Evolutionary conservation across 495 filamentous ascomycete species (phyloP).

Genomic region (Aspergillus baeticus): DNA sequence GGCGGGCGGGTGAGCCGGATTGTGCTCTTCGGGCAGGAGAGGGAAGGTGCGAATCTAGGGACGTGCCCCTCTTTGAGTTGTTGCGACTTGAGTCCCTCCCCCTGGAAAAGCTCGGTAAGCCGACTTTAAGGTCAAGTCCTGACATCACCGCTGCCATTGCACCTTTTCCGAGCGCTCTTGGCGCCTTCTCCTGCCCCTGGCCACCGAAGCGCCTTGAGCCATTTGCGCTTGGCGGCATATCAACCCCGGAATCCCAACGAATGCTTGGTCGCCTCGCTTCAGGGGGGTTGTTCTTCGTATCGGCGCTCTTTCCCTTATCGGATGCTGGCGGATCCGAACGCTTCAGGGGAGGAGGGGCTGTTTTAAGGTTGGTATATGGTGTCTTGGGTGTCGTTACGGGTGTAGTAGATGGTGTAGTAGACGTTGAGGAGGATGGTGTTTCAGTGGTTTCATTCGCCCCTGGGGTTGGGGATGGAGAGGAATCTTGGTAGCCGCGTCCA

Average conservation of each 20-base stretch:
- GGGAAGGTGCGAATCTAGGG: slow-evolving; percentile 64
- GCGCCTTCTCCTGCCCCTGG: slow-evolving; percentile 18
- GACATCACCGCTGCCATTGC: slow-evolving; percentile 42
- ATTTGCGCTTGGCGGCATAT: slow-evolving; percentile 19
- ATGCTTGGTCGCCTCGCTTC: slow-evolving; percentile 20
- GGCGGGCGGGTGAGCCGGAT: slow-evolving; percentile 57
- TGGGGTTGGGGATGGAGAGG: slow-evolving; percentile 8
- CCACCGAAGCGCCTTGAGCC: slow-evolving; percentile 13
- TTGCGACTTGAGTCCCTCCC: slow-evolving; percentile 43
- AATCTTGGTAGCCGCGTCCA: slow-evolving; percentile 13
- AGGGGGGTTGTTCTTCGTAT: slow-evolving; percentile 7
- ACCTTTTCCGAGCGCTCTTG: slow-evolving; percentile 20
- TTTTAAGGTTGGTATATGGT: slow-evolving; percentile 6
- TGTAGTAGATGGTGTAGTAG: slow-evolving; percentile 16
- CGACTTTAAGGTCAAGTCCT: slow-evolving; percentile 34
- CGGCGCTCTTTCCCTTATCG: slow-evolving; percentile 12
- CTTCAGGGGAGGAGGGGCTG: slow-evolving; percentile 12
- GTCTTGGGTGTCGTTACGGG: slow-evolving; percentile 6
- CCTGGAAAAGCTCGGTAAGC: slow-evolving; percentile 37
- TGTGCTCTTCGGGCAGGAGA: slow-evolving; percentile 47
- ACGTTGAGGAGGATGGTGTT: slow-evolving; percentile 15
- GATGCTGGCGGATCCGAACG: slow-evolving; percentile 14
- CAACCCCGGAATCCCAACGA: slow-evolving; percentile 25
- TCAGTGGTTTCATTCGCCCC: slow-evolving; percentile 1
- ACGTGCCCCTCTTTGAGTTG: slow-evolving; percentile 48